Conservation (phyloP, 306 rosid genomes). For the Neltuma alba region DNA sequence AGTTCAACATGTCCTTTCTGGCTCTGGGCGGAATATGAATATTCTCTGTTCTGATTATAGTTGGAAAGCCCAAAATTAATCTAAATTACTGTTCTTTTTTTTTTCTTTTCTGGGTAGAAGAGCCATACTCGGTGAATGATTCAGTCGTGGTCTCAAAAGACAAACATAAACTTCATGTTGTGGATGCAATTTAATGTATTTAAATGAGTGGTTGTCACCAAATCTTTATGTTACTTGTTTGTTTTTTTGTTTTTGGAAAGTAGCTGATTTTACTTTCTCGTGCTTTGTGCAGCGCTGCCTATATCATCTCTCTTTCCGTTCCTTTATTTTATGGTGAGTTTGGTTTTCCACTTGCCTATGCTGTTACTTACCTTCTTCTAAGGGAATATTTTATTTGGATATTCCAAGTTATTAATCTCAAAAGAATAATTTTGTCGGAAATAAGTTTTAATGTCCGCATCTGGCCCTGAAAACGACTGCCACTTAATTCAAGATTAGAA, state of each 20-base stretch:
- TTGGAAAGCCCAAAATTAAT: neutral
- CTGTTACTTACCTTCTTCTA: neutral
- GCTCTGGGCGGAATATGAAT: neutral
- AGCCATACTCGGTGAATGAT: neutral
- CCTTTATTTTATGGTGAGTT: conserved; percentile 60
- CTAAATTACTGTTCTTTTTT: neutral
- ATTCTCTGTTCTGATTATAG: neutral
- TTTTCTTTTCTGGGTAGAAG: neutral
- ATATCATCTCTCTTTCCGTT: conserved; percentile 53
- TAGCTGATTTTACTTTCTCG: neutral
- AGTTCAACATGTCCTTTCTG: neutral
- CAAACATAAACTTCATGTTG: neutral
- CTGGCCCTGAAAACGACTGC: neutral
- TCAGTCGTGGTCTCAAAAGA: neutral
- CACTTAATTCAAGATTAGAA: neutral
- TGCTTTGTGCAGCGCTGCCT: conserved; percentile 46
- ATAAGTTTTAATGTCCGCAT: neutral
- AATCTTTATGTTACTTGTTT: neutral
- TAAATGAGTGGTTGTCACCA: neutral
- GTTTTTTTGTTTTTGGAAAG: neutral
- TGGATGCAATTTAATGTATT: neutral
- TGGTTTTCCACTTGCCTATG: neutral
- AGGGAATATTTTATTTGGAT: neutral
- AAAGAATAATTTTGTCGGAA: neutral
- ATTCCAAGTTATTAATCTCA: neutral